Evolutionary conservation across 2,329 filamentous ascomycete species (phyloP), one percentile per base, ranked within the genome.

Genomic region (Arthrinium puccinioides): DNA sequence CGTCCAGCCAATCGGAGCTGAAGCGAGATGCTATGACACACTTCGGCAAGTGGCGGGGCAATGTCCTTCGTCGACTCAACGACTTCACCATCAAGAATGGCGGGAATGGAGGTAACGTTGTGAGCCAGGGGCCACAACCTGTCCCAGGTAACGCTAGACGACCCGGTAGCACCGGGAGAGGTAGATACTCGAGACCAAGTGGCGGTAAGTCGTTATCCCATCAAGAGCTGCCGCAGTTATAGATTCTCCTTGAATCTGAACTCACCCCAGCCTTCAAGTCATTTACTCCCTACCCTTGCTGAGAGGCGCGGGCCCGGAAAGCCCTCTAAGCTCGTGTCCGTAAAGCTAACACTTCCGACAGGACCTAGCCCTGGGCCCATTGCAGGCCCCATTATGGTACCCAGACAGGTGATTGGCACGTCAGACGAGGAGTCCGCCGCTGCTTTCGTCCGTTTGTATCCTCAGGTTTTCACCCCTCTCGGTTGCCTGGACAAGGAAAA

Each of bases 11-110:
- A 43, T 63, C 71, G 40, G 81, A 86, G 49, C 61, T 88, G 49
- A 88, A 80, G 63, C 78, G 74, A 44, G 79, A 83, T 37, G 73
- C 80, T 2, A 56, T 94, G 5, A 63, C 70, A 6, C 79, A 82
- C 54, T 94, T 90, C 54, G 79, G 84, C 40, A 82, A 87, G 45
- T 97, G 90, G 90, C 76, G 86, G 50, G 70, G 77, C 6, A 67
- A 69, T 10, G 75, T 95, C 9, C 64, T 86, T 27, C 71, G 76
- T 39, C 76, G 88, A 11, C 66, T 94, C 18, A 76, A 79, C 14
- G 82, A 92, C 24, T 71, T 88, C 14, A 70, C 72, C 28, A 67
- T 75, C 43, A 69, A 64, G 36, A 69, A 73, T 40, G 37, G 53
- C 45, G 40, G 54, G 45, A 41, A 48, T 21, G 38, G 39, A 26